phyloP scores from a whole-genome alignment of 2,329 filamentous ascomycete species.

The Sordariomycetes sp. region DNA sequence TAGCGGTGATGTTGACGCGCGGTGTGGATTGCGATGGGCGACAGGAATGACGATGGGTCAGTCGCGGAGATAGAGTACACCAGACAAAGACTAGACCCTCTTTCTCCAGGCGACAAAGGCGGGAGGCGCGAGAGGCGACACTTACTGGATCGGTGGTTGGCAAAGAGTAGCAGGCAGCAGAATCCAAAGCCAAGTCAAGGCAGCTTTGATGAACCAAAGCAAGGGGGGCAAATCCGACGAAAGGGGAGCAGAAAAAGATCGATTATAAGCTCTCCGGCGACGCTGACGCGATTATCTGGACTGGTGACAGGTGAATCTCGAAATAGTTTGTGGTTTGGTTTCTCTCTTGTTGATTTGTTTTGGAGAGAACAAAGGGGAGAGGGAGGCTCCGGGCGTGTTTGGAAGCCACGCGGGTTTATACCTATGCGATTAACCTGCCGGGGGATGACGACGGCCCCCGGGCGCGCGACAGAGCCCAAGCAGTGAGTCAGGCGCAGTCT shows the following conservation, averaged over 20 bases:
- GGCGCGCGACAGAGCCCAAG: not conserved
- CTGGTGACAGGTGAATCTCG: conserved; percentile 47
- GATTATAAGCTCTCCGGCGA: conserved; percentile 22
- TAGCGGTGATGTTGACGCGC: not conserved
- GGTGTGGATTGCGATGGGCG: not conserved
- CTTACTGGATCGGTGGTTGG: not conserved
- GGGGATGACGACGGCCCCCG: not conserved
- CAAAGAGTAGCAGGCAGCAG: not conserved
- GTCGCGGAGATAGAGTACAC: not conserved
- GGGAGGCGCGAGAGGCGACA: not conserved
- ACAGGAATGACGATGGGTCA: not conserved
- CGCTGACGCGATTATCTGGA: conserved; percentile 47
- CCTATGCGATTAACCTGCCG: not conserved
- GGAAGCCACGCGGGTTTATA: not conserved
- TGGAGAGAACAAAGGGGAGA: conserved; percentile 1
- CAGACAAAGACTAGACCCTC: not conserved
- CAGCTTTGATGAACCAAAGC: not conserved
- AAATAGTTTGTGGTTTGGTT: conserved; percentile 9
- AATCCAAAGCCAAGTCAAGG: not conserved
- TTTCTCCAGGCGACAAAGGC: not conserved
- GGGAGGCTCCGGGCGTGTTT: not conserved
- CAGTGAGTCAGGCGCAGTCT: not conserved
- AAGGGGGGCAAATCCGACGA: conserved; percentile 2
- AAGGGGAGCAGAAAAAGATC: not conserved
- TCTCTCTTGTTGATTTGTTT: conserved; percentile 5